Conservation (phyloP, 2,329 filamentous ascomycete species). For the Paraphaeosphaeria sporulosa region DNA sequence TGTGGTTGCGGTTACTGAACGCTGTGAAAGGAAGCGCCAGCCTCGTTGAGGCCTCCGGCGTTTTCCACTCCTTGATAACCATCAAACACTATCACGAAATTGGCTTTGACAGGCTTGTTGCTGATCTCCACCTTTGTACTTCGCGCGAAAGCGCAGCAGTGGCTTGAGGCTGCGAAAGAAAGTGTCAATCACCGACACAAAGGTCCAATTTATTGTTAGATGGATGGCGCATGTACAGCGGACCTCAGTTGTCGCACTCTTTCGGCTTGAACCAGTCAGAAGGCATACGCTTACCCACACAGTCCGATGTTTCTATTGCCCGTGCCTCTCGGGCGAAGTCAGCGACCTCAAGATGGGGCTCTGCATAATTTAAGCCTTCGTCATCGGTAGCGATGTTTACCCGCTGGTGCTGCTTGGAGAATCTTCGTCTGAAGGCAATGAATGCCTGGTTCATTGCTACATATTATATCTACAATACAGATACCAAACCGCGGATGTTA, state of each 20-base stretch:
- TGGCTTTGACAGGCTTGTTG: not conserved
- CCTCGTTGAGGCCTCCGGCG: conserved; percentile 4
- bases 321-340: not conserved
- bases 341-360: not conserved
- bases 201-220: not conserved
- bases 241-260: not conserved
- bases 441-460: not conserved
- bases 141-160: not conserved
- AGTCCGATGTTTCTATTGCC: not conserved
- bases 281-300: not conserved
- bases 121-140: not conserved
- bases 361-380: not conserved
- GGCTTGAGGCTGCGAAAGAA: not conserved
- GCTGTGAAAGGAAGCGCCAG: not conserved
- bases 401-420: not conserved
- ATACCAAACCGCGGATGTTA: not conserved
- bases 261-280: not conserved
- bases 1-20: not conserved
- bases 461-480: not conserved
- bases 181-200: not conserved
- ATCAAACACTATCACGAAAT: not conserved
- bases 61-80: not conserved
- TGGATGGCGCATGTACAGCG: not conserved
- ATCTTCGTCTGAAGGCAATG: not conserved
- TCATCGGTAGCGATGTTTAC: not conserved